Evolutionary conservation across 148 eudicot genomes (phyloP).

Genomic region (Hydrangea macrophylla): DNA sequence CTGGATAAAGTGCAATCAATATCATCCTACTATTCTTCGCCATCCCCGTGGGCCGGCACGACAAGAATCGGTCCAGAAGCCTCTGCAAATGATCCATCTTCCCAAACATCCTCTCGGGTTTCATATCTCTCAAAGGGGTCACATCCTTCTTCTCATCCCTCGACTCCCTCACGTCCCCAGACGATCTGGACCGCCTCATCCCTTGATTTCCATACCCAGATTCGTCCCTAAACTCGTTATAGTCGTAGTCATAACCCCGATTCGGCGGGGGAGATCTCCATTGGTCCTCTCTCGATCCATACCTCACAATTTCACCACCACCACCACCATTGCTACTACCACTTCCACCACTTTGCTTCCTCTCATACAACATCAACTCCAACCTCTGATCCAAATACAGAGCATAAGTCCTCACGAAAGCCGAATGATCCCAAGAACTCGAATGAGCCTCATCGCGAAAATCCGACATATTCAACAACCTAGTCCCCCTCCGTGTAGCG

Average conservation of each 20-base stretch:
- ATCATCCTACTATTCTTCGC: constrained; percentile 74
- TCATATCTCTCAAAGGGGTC: constrained; percentile 88
- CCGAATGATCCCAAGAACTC: constrained; percentile 90
- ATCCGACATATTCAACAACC: constrained; percentile 82
- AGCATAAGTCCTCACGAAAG: constrained; percentile 83
- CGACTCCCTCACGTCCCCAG: constrained; percentile 67
- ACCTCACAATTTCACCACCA: constrained; percentile 52
- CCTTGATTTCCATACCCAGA: constrained; percentile 35
- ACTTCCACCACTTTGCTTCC: constrained; percentile 44
- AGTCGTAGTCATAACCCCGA: constrained; percentile 52
- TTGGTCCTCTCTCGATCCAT: constrained; percentile 61
- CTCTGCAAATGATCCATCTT: constrained; percentile 86
- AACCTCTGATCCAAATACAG: constrained; percentile 79
- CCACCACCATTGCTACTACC: constrained; percentile 26
- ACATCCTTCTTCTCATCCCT: constrained; percentile 46
- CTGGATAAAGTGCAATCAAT: constrained; percentile 54
- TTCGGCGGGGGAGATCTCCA: constrained; percentile 70
- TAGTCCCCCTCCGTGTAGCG: constrained; percentile 75
- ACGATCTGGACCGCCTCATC: constrained; percentile 77
- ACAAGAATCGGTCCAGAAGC: constrained; percentile 78
- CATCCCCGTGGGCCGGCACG: constrained; percentile 84
- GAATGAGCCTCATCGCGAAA: constrained; percentile 93
- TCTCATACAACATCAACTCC: constrained; percentile 71
- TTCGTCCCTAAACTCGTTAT: constrained; percentile 56
- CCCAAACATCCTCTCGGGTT: constrained; percentile 71